Evolutionary conservation across 768 basidiomycete genomes (phyloP), one percentile per base, ranked within the genome.

Genomic region (Mycena capillaripes): DNA sequence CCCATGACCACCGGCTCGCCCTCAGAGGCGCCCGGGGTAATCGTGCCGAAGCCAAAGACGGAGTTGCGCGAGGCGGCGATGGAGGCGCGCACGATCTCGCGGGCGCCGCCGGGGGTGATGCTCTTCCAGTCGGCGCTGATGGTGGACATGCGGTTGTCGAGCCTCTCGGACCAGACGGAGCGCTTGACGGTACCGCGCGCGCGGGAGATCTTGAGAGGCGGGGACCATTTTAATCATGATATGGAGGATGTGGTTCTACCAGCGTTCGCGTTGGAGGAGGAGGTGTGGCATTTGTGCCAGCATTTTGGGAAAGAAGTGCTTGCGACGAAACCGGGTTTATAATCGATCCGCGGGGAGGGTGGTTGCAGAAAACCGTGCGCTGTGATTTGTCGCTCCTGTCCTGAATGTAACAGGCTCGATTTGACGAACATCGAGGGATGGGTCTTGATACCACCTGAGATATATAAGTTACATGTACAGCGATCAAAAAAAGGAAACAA

Each of bases 101-200:
- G 84, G 1, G 94, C 95, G 57, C 93, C 94, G 5, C 89, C 91
- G 7, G 85, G 83, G 10, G 91, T 89, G 75, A 95, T 90, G 52
- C 87, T 86, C 79, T 91, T 92, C 94, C 94, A 95, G 77, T 95
- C 92, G 23, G 87, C 83, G 8, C 90, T 91, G 74, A 95, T 93
- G 58, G 92, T 93, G 2, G 90, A 92, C 94, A 96, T 95, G 80
- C 94, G 92, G 80, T 90, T 90, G 83, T 96, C 94, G 79, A 96
- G 80, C 12, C 84, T 88, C 78, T 91, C 86, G 46, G 87, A 90
- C 86, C 89, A 96, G 25, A 85, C 85, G 79, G 83, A 86, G 77
- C 88, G 85, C 79, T 92, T 86, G 32, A 87, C 84, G 66, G 82
- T 83, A 58, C 85, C 84, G 72, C 81, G 87, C 34, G 80, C 76